These are phyloP conservation scores for Hysterangium stoloniferum DNA, from an alignment of 768 basidiomycete genomes.

Conservation along the genomic window DNA sequence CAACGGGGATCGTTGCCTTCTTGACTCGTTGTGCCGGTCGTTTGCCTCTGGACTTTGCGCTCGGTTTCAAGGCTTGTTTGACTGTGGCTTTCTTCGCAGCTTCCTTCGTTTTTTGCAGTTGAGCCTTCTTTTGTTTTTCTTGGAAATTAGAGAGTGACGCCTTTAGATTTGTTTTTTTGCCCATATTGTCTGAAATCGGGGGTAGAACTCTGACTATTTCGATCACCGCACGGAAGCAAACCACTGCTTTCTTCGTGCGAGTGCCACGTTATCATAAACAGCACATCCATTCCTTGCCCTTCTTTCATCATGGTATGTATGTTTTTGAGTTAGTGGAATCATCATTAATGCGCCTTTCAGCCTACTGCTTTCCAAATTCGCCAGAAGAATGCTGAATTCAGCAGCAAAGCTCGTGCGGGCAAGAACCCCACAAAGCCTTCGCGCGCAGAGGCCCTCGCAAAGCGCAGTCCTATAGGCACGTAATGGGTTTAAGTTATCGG, in stretches of 20 bases:
- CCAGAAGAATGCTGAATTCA: slow-evolving; percentile 75
- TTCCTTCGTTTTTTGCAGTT: slow-evolving; percentile 4
- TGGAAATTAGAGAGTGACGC: slow-evolving; percentile 2
- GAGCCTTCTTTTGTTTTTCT: slow-evolving; percentile 1
- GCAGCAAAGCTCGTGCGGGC: slow-evolving; percentile 59
- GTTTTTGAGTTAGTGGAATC: background rate
- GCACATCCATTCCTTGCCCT: background rate
- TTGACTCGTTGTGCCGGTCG: background rate
- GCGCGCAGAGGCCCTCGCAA: slow-evolving; percentile 59
- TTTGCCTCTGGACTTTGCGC: slow-evolving; percentile 3
- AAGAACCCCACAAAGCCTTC: slow-evolving; percentile 72
- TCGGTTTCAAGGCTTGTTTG: background rate
- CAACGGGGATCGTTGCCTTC: background rate
- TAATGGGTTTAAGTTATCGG: background rate
- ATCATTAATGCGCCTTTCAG: slow-evolving; percentile 28
- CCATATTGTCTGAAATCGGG: slow-evolving; percentile 3
- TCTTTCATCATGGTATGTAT: slow-evolving; percentile 5
- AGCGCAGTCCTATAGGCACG: slow-evolving; percentile 63
- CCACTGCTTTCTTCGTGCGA: background rate
- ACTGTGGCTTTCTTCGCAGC: slow-evolving; percentile 1
- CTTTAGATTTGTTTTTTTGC: slow-evolving; percentile 9
- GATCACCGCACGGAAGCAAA: background rate
- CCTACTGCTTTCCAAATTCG: slow-evolving; percentile 80
- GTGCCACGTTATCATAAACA: slow-evolving; percentile 1
- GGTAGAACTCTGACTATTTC: no score